Base-by-base conservation (phyloP, 352 stramenopile genomes). In the Phytopythium helicoides region DNA sequence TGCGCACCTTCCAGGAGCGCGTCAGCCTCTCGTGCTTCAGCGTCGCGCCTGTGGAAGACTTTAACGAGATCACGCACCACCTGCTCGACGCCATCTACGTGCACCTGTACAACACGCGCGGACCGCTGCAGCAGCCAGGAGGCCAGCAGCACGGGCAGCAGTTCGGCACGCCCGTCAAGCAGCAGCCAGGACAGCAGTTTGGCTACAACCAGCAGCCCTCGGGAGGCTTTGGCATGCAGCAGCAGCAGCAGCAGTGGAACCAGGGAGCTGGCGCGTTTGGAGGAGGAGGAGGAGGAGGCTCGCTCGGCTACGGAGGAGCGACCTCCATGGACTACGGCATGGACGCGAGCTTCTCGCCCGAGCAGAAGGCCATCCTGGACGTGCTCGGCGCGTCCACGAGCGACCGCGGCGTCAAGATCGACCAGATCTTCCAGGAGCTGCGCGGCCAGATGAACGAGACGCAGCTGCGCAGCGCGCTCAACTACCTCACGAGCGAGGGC, bases 61-160 rank as follows among this genome's bases (percentile, higher is more conserved):
- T 92, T 23, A 98, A 99, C 72, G 85, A 98, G 66, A 40, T 99
- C n/a, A 98, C 96, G 19, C 85, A 98, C 79, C 96, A 99, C 63
- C 86, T 98, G 36, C 70, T 98, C 46, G 89, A 98, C 56, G 80
- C 92, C 21, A 91, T 97, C n/a, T 93, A 97, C 60, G 79, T 84
- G 12, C 88, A 94, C 56, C 92, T 97, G 66, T 91, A 88, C 61
- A 75, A 87, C 54, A 90, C 81, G 18, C 86, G 86, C 57, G 84
- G 79, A 0, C 58, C 69, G 31, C 41, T 87, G 28, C 53, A 85
- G 56, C 28, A 60, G 55, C 6, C 61, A 63, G 21, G 52, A 68
- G 37, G 16, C 19, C 37, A 44, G 37, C 37, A 44, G 16, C 14
- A 36, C 11, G 12, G 42, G 34, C 34, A 49, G 35, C 35, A 53